Base-by-base conservation (phyloP, 805 yeast genomes). In the Metschnikowia aberdeeniae region DNA sequence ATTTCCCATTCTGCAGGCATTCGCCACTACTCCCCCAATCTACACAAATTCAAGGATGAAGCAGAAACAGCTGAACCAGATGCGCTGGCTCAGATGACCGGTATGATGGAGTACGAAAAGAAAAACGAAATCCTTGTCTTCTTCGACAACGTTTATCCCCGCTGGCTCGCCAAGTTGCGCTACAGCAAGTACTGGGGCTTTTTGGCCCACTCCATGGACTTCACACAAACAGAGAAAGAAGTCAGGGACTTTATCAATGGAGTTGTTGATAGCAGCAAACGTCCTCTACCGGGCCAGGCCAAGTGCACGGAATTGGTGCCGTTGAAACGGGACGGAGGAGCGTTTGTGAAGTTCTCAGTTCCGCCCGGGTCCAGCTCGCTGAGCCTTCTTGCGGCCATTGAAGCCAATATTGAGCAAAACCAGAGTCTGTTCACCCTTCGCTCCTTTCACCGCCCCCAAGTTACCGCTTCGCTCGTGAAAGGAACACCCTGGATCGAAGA, bases 401-500 rank as follows among this genome's bases (percentile, higher is more conserved):
- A 72, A 43, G 55, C 62, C 40, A 81, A 81, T 50, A 66, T 80
- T 54, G 44, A 57, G 53, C 34, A 47, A 24, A 8, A 42, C 36
- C 29, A 40, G 35, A 20, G 47, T 52, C 48, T 56, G 1, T 68
- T 64, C 45, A 30, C 42, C 2, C 7, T 39, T 10, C 35, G 35
- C 22, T 39, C 36, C 22, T 31, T 39, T 11, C 17, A 31, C 29
- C 27, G 34, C 13, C 85, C 84, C 2, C 67, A 70, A 47, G 36
- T 39, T 11, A 14, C 35, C 6, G 84, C 76, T 43, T 83, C 74
- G 57, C 82, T 86, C 0, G 97, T 93, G 1, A 83, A 85, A 55
- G 99, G 99, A 50, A 72, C 77, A 1, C 99, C 99, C 0, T 92
- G 97, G 97, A 85, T 93, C 49, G 98, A 92, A 66, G 99, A 93